A percentile compares a stretch with the other conserved stretches of the same genome.
These are phyloP conservation scores for Globisporangium solare DNA, from an alignment of 352 stramenopile species.

Conservation along the genomic window DNA sequence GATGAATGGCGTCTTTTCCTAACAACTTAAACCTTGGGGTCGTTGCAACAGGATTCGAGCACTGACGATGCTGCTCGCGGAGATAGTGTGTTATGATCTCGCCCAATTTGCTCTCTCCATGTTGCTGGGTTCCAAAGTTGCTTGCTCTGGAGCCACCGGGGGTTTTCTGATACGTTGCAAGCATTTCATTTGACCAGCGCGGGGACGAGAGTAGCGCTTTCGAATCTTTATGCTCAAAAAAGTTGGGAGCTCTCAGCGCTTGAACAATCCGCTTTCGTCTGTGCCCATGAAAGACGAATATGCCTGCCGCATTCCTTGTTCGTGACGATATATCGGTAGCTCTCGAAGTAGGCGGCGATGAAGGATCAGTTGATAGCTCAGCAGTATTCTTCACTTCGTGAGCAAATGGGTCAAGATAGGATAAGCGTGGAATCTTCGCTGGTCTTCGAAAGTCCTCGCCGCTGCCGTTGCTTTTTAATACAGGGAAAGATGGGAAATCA, in stretches of 20 bases:
- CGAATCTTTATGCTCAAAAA: constrained; percentile 23
- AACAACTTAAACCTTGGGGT: constrained; percentile 83
- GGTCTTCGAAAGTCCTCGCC: constrained; percentile 13
- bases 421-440: constrained; percentile 12
- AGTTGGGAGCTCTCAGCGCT: constrained; percentile 22
- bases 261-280: constrained; percentile 29
- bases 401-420: constrained; percentile 2
- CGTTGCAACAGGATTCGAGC: constrained; percentile 79
- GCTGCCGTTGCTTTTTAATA: neutral
- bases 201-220: constrained; percentile 11
- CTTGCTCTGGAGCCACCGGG: neutral
- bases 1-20: constrained; percentile 47
- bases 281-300: constrained; percentile 5
- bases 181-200: constrained; percentile 3
- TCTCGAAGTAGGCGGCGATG: neutral
- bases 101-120: constrained; percentile 52
- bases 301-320: neutral
- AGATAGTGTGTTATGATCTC: constrained; percentile 86
- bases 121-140: neutral
- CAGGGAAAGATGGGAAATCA: constrained; percentile 5
- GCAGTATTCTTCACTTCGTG: constrained; percentile 3
- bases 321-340: neutral
- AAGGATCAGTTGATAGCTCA: neutral
- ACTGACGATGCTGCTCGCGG: constrained; percentile 86
- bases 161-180: constrained; percentile 4